These are phyloP conservation scores for Beauveria asiatica DNA, from an alignment of 2,329 filamentous ascomycete genomes.

Conservation along the genomic window DNA sequence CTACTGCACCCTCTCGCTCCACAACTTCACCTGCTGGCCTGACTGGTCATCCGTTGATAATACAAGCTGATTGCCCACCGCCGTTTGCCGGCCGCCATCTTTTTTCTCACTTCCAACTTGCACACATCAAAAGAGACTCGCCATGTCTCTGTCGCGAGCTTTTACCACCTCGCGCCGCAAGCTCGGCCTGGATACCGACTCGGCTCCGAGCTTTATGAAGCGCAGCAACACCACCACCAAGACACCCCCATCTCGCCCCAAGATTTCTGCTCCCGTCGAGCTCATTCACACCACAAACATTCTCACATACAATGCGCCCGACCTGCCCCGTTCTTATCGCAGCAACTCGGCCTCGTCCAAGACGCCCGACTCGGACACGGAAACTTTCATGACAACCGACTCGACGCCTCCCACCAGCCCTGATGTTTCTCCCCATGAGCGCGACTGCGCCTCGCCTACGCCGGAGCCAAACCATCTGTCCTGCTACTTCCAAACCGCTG, in stretches of 20 bases:
- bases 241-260: constrained; percentile 42
- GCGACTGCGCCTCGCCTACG: constrained; percentile 45
- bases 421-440: constrained; percentile 49
- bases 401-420: constrained; percentile 62
- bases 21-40: background rate
- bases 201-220: constrained; percentile 26
- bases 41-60: background rate
- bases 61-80: constrained; percentile 2
- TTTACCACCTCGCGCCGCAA: constrained; percentile 63
- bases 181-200: constrained; percentile 38
- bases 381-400: constrained; percentile 30
- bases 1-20: background rate
- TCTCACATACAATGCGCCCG: constrained; percentile 88
- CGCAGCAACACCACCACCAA: constrained; percentile 45
- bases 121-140: background rate
- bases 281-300: constrained; percentile 93
- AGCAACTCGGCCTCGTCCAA: constrained; percentile 40
- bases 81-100: background rate
- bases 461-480: constrained; percentile 59
- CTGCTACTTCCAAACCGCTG: constrained; percentile 52
- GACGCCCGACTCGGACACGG: constrained; percentile 66
- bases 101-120: background rate
- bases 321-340: constrained; percentile 52
- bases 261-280: constrained; percentile 83
- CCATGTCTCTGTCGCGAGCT: constrained; percentile 56